Percentiles rank a stretch among this genome's conserved stretches.
phyloP scores from a whole-genome alignment of 352 stramenopile species.

The Phytophthora hybrid region DNA sequence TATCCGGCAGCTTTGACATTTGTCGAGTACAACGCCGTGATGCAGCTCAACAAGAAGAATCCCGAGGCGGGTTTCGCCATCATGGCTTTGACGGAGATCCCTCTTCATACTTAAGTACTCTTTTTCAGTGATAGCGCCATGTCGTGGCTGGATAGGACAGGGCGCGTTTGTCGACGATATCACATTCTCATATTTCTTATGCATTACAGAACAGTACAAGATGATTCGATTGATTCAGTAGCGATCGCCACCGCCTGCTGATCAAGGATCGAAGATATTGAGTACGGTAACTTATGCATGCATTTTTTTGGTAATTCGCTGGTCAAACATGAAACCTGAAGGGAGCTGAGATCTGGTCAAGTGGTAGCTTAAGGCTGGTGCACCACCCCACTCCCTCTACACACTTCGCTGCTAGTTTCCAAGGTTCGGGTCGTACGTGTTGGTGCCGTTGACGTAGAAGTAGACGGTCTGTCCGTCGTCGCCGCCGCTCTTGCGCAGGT shows the following conservation, averaged over 20 bases:
- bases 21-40: constrained; percentile 73
- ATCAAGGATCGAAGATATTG: background rate
- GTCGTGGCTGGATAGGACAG: too few relatives aligned
- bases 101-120: constrained; percentile 20
- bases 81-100: constrained; percentile 78
- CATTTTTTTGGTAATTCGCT: background rate
- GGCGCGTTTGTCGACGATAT: background rate
- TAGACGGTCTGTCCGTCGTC: constrained; percentile 25
- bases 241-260: background rate
- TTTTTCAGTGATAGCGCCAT: constrained; percentile 1
- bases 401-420: background rate
- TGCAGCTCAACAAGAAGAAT: constrained; percentile 76
- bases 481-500: too few relatives aligned
- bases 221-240: constrained; percentile 58
- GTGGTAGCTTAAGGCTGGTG: too few relatives aligned
- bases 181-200: background rate
- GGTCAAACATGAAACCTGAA: background rate
- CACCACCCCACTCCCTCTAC: too few relatives aligned
- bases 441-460: constrained; percentile 47
- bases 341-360: too few relatives aligned
- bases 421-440: constrained; percentile 30
- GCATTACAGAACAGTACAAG: constrained; percentile 63
- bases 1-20: constrained; percentile 89
- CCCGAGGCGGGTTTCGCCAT: constrained; percentile 77
- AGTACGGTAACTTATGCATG: background rate